Conservation (phyloP, 768 basidiomycete species). For the Suillus lakei region DNA sequence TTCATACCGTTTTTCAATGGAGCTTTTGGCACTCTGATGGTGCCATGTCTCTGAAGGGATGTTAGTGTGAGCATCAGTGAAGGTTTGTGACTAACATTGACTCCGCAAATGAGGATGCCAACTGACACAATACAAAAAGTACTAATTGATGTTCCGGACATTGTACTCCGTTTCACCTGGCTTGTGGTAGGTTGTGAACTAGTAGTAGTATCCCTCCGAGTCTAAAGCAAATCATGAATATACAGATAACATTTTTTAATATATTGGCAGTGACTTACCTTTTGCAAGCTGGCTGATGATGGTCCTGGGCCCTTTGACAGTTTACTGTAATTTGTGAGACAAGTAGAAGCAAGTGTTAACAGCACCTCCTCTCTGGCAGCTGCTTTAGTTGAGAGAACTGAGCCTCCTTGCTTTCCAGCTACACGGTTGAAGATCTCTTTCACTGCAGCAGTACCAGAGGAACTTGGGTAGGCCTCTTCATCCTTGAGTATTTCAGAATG, state of each 20-base stretch:
- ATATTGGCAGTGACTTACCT: not conserved
- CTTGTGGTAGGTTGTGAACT: not conserved
- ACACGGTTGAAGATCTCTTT: not conserved
- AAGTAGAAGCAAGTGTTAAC: not conserved
- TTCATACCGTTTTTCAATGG: not conserved
- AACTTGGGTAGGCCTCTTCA: not conserved
- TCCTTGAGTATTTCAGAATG: not conserved
- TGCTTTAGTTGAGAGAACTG: not conserved
- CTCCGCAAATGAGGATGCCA: not conserved
- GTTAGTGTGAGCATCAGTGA: not conserved
- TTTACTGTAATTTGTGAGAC: not conserved
- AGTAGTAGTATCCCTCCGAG: not conserved
- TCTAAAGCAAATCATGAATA: not conserved
- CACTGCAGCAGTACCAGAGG: not conserved
- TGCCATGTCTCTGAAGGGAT: not conserved
- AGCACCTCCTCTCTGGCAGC: not conserved
- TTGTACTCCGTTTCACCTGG: not conserved
- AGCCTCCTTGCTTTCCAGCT: not conserved
- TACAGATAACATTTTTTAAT: not conserved
- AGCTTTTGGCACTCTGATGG: not conserved
- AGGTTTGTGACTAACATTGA: constrained; percentile 1
- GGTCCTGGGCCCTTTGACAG: not conserved
- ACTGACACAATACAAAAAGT: not conserved
- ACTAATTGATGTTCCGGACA: not conserved
- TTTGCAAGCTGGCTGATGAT: not conserved